phyloP scores from a whole-genome alignment of 352 stramenopile species.

The Phytophthora citricola region DNA sequence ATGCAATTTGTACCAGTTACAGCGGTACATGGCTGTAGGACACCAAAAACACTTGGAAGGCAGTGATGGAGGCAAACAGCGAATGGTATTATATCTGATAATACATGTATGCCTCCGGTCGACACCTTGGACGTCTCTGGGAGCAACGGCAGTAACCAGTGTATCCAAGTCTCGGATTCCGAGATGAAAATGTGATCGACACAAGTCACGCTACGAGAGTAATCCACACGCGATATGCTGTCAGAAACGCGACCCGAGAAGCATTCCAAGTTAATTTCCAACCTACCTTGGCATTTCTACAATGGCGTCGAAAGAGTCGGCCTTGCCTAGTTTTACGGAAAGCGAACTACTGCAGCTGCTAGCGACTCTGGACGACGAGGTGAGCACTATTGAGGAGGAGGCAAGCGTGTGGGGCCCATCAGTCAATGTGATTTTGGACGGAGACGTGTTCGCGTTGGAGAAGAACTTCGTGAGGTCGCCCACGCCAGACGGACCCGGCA shows the following conservation, averaged over 20 bases:
- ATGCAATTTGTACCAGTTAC: background rate
- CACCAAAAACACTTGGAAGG: too few species aligned
- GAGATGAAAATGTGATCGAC: background rate
- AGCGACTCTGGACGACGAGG: constrained; percentile 28
- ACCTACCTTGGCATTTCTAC: background rate
- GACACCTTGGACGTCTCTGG: too few species aligned
- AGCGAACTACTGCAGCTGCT: constrained; percentile 55
- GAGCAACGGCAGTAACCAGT: too few species aligned
- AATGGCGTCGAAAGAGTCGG: constrained; percentile 1
- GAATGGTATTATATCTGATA: too few species aligned
- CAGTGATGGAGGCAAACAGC: too few species aligned
- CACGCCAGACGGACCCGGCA: background rate
- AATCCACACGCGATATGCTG: constrained; percentile 15
- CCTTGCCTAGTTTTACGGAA: constrained; percentile 44
- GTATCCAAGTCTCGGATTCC: background rate
- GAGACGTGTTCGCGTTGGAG: constrained; percentile 14
- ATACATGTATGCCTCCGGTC: too few species aligned
- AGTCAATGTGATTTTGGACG: constrained; percentile 16
- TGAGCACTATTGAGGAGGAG: constrained; percentile 2
- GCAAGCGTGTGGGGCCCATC: constrained; percentile 6
- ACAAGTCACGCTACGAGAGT: constrained; percentile 6
- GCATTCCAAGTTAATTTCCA: constrained; percentile 1
- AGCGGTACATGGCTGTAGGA: constrained; percentile 9
- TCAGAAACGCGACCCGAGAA: background rate
- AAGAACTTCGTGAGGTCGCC: constrained; percentile 22